Evolutionary conservation across 305 asterid genomes (phyloP).

Genomic region (Withania somnifera): DNA sequence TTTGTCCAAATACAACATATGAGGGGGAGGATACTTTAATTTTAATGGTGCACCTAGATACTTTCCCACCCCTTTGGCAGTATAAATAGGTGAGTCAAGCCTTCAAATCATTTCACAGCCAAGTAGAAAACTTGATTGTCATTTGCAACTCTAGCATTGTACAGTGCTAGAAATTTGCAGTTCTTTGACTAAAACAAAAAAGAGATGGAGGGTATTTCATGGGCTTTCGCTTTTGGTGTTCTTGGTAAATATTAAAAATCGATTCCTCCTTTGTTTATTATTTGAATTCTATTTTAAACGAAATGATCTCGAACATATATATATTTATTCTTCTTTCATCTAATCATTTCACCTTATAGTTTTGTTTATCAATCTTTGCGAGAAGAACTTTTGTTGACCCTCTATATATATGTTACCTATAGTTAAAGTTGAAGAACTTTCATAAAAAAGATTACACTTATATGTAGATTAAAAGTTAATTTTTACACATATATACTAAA

Average conservation of each 20-base stretch:
- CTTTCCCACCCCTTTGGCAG: neutral
- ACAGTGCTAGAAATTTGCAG: neutral
- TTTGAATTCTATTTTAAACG: too few species aligned
- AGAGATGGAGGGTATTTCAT: neutral
- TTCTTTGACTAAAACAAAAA: neutral
- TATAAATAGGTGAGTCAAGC: neutral
- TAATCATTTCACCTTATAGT: neutral
- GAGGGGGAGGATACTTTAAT: neutral
- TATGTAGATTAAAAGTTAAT: too few species aligned
- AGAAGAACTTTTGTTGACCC: too few species aligned
- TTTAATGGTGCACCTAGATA: neutral
- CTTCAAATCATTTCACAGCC: neutral
- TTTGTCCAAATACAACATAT: neutral
- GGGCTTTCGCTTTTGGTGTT: conserved; percentile 6
- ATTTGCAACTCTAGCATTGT: neutral
- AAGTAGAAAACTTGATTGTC: conserved; percentile 1
- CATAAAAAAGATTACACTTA: too few species aligned
- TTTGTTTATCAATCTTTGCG: too few species aligned
- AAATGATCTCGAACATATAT: too few species aligned
- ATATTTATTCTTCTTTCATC: neutral
- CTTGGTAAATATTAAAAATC: conserved; percentile 5
- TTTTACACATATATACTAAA: neutral
- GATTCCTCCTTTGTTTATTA: too few species aligned
- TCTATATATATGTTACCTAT: neutral
- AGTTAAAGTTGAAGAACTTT: too few species aligned